Percentiles rank a stretch among this genome's conserved stretches.
These are phyloP conservation scores for Datura wrightii DNA, from an alignment of 257 asterid species.

Conservation along the genomic window DNA sequence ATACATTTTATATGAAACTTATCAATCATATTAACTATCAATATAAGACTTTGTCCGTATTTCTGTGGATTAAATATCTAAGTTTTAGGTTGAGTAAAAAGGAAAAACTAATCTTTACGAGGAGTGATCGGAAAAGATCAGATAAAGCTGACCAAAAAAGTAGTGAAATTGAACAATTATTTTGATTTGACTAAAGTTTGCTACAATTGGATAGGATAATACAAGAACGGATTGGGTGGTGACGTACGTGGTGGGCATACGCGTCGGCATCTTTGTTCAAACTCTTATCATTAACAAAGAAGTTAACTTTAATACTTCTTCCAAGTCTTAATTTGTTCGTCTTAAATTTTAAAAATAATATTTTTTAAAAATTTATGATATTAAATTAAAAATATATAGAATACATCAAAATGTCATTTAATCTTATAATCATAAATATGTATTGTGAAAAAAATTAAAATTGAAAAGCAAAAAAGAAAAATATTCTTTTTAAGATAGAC, in stretches of 20 bases:
- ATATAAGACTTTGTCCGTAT: background rate
- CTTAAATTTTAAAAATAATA: too few species aligned
- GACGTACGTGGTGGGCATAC: background rate
- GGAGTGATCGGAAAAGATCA: too few species aligned
- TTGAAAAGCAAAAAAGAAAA: too few species aligned
- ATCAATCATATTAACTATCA: background rate
- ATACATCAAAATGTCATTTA: too few species aligned
- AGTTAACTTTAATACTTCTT: background rate
- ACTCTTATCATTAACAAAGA: background rate
- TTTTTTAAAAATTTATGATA: too few species aligned
- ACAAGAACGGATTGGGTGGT: slow-evolving; percentile 12
- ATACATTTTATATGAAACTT: background rate
- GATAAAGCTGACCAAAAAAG: background rate
- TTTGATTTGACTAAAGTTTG: background rate
- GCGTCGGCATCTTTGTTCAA: background rate
- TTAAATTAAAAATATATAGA: too few species aligned
- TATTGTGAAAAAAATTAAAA: too few species aligned
- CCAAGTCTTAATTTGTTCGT: too few species aligned
- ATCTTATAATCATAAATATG: too few species aligned
- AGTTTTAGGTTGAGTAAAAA: background rate
- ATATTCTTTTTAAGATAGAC: too few species aligned
- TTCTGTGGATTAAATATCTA: background rate
- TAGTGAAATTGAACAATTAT: background rate
- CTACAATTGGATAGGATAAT: background rate
- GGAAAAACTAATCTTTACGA: too few species aligned